Percentiles rank a stretch among this genome's conserved stretches.
These are phyloP conservation scores for Hygrocybe coccinea DNA, from an alignment of 768 basidiomycete genomes.

Conservation along the genomic window DNA sequence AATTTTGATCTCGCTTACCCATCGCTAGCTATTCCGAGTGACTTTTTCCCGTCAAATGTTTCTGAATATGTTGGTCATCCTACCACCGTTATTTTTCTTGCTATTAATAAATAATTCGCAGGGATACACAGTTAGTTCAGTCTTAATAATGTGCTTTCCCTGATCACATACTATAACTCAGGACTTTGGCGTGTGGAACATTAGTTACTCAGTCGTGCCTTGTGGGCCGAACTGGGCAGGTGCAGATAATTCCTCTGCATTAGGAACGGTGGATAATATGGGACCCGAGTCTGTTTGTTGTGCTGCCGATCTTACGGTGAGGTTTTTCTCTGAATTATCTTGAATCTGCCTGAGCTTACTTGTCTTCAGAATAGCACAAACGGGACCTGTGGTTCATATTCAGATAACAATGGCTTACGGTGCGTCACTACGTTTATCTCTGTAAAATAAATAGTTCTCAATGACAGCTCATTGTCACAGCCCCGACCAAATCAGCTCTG, in stretches of 20 bases:
- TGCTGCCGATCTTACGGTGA: constrained; percentile 61
- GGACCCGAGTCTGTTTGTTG: constrained; percentile 62
- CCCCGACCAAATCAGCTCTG: constrained; percentile 32
- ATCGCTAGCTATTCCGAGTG: constrained; percentile 58
- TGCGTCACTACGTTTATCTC: constrained; percentile 32
- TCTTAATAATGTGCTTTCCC: background rate
- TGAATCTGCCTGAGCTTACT: background rate
- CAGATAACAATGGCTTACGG: constrained; percentile 61
- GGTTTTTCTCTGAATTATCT: constrained; percentile 10
- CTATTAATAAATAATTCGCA: background rate
- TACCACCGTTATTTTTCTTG: background rate
- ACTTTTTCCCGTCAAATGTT: constrained; percentile 72
- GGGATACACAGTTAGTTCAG: constrained; percentile 6
- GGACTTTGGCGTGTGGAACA: constrained; percentile 88
- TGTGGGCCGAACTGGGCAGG: constrained; percentile 66
- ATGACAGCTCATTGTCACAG: constrained; percentile 18
- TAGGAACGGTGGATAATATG: constrained; percentile 61
- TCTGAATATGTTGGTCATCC: constrained; percentile 45
- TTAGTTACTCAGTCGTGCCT: constrained; percentile 61
- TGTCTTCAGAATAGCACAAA: constrained; percentile 37
- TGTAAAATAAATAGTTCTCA: background rate
- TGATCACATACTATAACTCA: constrained; percentile 19
- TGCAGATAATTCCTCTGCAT: constrained; percentile 48
- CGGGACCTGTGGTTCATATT: constrained; percentile 65
- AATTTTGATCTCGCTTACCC: constrained; percentile 85